A percentile compares a stretch with the other conserved stretches of the same genome.
Evolutionary conservation across 1,284 basidiomycete genomes (phyloP).

Genomic region (Xerocomus nothofagi): DNA sequence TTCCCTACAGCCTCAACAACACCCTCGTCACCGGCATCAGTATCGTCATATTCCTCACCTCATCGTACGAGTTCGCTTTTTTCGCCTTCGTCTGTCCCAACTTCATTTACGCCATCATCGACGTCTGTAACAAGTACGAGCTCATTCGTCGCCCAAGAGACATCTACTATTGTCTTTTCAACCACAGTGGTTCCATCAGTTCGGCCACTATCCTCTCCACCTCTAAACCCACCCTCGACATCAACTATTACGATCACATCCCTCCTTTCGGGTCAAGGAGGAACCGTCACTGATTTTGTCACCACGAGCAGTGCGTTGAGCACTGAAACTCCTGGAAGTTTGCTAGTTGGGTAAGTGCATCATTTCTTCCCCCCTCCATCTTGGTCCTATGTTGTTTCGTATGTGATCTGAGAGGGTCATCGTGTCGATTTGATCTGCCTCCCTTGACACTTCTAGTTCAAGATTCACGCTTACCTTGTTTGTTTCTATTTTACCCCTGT

Average conservation of each 20-base stretch:
- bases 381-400: neutral
- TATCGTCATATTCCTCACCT: slow-evolving; percentile 1
- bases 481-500: slow-evolving; percentile 15
- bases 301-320: slow-evolving; percentile 28
- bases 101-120: neutral
- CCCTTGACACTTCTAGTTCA: neutral
- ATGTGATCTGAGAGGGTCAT: slow-evolving; percentile 10
- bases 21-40: neutral
- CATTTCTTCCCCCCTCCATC: neutral
- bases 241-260: slow-evolving; percentile 29
- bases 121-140: neutral
- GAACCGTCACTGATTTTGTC: slow-evolving; percentile 19
- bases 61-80: neutral
- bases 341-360: slow-evolving; percentile 18
- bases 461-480: slow-evolving; percentile 5
- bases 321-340: slow-evolving; percentile 14
- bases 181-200: slow-evolving; percentile 14
- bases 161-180: slow-evolving; percentile 14
- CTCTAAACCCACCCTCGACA: neutral
- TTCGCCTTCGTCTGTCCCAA: neutral
- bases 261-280: slow-evolving; percentile 14
- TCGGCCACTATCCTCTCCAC: neutral
- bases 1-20: slow-evolving; percentile 1
- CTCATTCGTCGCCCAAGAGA: neutral
- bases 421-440: slow-evolving; percentile 12